phyloP scores from a whole-genome alignment of 148 eudicot species.

The Linanthus parryae region DNA sequence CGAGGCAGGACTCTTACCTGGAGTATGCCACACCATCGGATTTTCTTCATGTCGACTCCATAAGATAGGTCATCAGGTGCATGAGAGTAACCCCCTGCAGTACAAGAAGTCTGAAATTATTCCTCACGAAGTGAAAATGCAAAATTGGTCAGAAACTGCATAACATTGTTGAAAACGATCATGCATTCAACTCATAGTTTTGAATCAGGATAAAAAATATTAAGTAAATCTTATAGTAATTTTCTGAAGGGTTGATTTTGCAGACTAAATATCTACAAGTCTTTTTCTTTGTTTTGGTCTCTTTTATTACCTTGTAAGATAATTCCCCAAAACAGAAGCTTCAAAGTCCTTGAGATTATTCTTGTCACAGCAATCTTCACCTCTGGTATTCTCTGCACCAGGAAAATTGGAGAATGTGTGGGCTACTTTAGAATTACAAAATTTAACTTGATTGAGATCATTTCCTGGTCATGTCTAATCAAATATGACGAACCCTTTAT shows the following conservation, averaged over 20 bases:
- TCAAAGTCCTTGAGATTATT: slow-evolving; percentile 35
- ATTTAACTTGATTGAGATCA: too few relatives aligned
- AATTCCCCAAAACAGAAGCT: slow-evolving; percentile 49
- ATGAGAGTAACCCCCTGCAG: slow-evolving; percentile 48
- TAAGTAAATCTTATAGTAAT: too few relatives aligned
- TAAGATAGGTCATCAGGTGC: slow-evolving; percentile 32
- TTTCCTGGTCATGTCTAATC: too few relatives aligned
- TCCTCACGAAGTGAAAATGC: too few relatives aligned
- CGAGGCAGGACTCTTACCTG: slow-evolving; percentile 18
- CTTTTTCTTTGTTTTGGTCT: too few relatives aligned
- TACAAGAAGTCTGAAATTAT: neutral
- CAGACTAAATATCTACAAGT: too few relatives aligned
- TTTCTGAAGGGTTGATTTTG: neutral
- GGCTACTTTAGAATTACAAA: too few relatives aligned
- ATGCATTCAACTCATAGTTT: too few relatives aligned
- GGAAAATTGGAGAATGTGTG: neutral
- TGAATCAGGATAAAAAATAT: too few relatives aligned
- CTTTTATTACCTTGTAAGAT: slow-evolving; percentile 31
- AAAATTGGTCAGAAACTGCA: too few relatives aligned
- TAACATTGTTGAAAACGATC: too few relatives aligned
- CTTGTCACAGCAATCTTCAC: slow-evolving; percentile 20
- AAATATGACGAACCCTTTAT: neutral
- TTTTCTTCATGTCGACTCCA: slow-evolving; percentile 42
- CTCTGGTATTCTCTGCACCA: slow-evolving; percentile 34
- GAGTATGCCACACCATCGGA: slow-evolving; percentile 48